These are phyloP conservation scores for Nicotiana undulata DNA, from an alignment of 257 asterid genomes.

Conservation along the genomic window DNA sequence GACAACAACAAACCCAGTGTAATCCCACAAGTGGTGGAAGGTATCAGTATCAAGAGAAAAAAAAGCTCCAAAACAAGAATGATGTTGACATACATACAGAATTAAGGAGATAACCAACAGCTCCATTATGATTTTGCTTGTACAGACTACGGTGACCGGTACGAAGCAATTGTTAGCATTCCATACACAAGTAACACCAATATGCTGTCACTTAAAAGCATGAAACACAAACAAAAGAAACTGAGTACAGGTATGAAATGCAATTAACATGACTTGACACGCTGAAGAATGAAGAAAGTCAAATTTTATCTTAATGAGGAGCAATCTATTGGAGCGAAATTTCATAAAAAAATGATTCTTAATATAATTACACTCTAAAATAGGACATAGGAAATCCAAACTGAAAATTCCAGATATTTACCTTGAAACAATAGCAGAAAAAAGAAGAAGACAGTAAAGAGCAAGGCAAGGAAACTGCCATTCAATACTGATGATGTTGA, in stretches of 20 bases:
- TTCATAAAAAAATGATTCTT: not conserved
- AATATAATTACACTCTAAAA: not conserved
- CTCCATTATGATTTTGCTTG: not conserved
- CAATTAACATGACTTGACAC: not conserved
- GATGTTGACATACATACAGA: not conserved
- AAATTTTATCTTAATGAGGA: not conserved
- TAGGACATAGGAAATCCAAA: not conserved
- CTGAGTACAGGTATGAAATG: not conserved
- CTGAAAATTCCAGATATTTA: conserved; percentile 9
- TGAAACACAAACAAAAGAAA: not conserved
- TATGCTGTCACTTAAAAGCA: not conserved
- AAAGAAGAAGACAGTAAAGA: conserved; percentile 62
- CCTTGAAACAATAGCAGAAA: conserved; percentile 65
- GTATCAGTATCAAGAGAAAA: too few relatives aligned
- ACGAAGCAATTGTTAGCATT: not conserved
- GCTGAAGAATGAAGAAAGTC: not conserved
- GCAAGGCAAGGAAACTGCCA: conserved; percentile 56
- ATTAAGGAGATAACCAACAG: not conserved
- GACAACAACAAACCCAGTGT: too few relatives aligned
- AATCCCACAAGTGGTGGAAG: too few relatives aligned
- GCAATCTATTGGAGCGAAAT: not conserved
- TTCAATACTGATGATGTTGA: conserved; percentile 34
- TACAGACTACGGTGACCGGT: not conserved
- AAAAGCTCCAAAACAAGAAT: not conserved
- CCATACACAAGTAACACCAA: not conserved